phyloP scores from a whole-genome alignment of 2,329 filamentous ascomycete genomes.

The Alternaria metachromatica region DNA sequence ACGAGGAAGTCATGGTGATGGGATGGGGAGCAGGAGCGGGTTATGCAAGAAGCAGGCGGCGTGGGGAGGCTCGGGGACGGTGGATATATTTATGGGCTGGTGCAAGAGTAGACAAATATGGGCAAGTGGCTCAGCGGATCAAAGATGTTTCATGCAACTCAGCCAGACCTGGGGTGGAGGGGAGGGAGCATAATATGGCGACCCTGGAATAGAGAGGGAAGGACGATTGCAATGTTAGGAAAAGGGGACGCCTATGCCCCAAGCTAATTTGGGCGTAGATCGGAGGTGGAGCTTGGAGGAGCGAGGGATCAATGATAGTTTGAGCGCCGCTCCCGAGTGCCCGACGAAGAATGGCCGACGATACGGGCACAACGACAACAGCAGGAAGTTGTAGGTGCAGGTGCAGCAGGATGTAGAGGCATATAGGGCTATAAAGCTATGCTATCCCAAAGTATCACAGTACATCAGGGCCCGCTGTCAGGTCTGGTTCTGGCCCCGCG shows the following conservation, averaged over 20 bases:
- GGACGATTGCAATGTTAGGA: constrained; percentile 32
- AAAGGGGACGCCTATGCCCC: constrained; percentile 34
- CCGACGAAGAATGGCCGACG: constrained; percentile 7
- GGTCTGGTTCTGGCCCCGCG: constrained; percentile 8
- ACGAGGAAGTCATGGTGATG: constrained; percentile 16
- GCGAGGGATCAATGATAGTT: background rate
- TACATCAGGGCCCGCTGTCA: background rate
- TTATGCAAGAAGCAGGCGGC: constrained; percentile 8
- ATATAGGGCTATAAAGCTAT: background rate
- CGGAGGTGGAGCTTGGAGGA: constrained; percentile 16
- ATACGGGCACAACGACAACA: background rate
- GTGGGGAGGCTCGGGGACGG: constrained; percentile 13
- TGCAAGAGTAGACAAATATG: constrained; percentile 9
- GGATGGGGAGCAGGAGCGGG: constrained; percentile 7
- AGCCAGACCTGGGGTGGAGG: constrained; percentile 17
- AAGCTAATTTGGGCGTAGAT: constrained; percentile 27
- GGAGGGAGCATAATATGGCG: constrained; percentile 37
- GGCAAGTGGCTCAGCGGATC: constrained; percentile 20
- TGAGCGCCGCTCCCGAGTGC: constrained; percentile 13
- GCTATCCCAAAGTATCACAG: background rate
- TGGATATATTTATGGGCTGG: constrained; percentile 13
- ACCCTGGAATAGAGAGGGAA: constrained; percentile 21
- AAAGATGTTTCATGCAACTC: constrained; percentile 37
- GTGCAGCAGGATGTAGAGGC: background rate
- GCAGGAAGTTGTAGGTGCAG: background rate